Evolutionary conservation across 306 rosid species (phyloP), one percentile per base, ranked within the genome.

Genomic region (Myrica gale): DNA sequence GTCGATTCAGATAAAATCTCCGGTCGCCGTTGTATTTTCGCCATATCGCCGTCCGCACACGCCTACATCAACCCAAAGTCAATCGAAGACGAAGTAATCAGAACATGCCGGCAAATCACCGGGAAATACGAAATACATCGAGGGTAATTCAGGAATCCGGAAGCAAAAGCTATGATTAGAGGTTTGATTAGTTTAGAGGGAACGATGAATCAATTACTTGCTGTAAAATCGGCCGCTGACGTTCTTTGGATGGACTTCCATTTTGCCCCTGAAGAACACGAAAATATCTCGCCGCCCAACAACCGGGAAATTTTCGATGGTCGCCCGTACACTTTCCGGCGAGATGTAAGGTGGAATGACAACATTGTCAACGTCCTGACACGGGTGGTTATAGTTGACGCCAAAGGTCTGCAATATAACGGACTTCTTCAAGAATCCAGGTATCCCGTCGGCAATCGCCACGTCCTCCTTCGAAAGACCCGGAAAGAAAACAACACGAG

Each of bases 211-310:
- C 32, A 76, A 69, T 78, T 89, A 96, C 99, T 90, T 96, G 99
- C 99, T 89, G 92, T 96, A 96, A 84, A 74, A 96, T 42, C 92
- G 74, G 48, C 99, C 99, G 73, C 98, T 96, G 69, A 96, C 85
- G 74, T 96, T 96, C 79, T 92, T 96, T 0, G 99, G 99, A 62
- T 96, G 90, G 43, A 96, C 86, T 71, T 96, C 99, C 99, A 96
- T 96, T 80, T 96, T 96, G 0, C 99, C 99, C 41, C 99, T 84
- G 84, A 96, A 96, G 85, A 92, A 92, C 15, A 78, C 98, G 81
- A 92, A 96, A 57, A 96, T 88, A 68, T 96, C 92, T 23, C 98
- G 84, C 82, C 85, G 87, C 47, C 89, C 87, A 41, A 44, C 60
- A 45, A 51, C 70, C 83, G 90, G 92, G 17, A 66, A 73, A 16